Evolutionary conservation across 768 basidiomycete genomes (phyloP), one percentile per base, ranked within the genome.

Genomic region (Suillus ampliporus): DNA sequence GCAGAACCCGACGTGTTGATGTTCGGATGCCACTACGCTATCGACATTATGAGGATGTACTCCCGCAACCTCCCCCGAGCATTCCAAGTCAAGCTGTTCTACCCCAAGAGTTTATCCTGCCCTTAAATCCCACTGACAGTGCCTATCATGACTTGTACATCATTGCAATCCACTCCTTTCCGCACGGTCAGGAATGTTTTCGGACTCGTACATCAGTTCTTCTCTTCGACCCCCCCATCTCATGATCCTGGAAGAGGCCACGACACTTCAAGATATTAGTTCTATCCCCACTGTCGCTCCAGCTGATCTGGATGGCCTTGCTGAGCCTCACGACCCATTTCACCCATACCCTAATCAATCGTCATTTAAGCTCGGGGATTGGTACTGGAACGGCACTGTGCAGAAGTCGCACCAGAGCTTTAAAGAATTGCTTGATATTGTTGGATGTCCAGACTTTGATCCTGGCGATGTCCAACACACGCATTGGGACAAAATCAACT

Each of bases 341-440:
- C 26, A 59, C 34, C 68, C 66, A n/a, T 68, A 62, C 54, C 67
- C 68, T 10, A 69, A 65, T 40, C 26, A 54, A n/a, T 62, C 34
- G 23, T 60, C 70, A 7, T 69, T 69, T 26, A n/a, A 23, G 14
- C 52, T 68, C 19, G 66, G 64, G 1, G 48, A 70, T 9, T 71
- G 71, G 69, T 67, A 66, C 59, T 72, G 69, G 67, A 62, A 63
- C 31, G 51, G 58, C 47, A 56, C 66, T 4, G 50, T 37, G 10
- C 67, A 68, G 46, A 69, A 72, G 66, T 21, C n/a, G 58, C 62
- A 66, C 41, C 34, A 48, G 38, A 48, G 61, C 61, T 21, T 35
- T 26, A 10, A n/a, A n/a, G 31, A 47, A 8, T 64, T 68, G 19
- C 9, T 68, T 7, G 38, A 59, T 51, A 37, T 67, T 21, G 31